Evolutionary conservation across 2,329 filamentous ascomycete genomes (phyloP).

Genomic region (Fusarium papillatum): DNA sequence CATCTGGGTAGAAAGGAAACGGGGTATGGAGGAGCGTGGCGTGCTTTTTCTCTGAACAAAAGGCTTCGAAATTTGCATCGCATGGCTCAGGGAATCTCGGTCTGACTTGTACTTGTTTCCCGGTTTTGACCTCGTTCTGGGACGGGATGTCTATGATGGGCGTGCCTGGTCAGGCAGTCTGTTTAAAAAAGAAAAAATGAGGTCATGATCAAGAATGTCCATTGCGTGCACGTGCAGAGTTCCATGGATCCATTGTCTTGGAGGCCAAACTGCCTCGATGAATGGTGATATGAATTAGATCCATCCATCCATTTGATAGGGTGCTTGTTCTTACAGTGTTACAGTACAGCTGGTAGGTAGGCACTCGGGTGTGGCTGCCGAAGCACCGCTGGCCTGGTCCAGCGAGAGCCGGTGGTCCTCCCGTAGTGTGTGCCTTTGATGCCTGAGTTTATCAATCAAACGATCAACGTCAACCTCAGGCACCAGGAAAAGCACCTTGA

Average conservation of each 20-base stretch:
- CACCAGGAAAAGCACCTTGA: slow-evolving; percentile 5
- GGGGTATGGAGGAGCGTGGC: slow-evolving; percentile 52
- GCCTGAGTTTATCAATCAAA: slow-evolving; percentile 6
- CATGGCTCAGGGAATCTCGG: slow-evolving; percentile 55
- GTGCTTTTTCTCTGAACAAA: slow-evolving; percentile 52
- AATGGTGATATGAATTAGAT: background rate
- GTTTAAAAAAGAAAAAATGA: slow-evolving; percentile 49
- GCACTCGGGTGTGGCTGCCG: background rate
- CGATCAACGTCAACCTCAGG: slow-evolving; percentile 5
- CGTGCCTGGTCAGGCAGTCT: slow-evolving; percentile 48
- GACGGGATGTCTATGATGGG: slow-evolving; percentile 50
- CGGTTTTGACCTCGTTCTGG: slow-evolving; percentile 53
- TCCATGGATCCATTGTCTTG: background rate
- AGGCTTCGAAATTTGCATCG: slow-evolving; percentile 54
- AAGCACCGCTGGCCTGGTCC: background rate
- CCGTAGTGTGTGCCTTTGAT: slow-evolving; percentile 2
- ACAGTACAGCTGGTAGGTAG: background rate
- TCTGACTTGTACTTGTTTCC: slow-evolving; percentile 55
- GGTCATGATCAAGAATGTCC: slow-evolving; percentile 52
- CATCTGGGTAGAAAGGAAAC: slow-evolving; percentile 51
- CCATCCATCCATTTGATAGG: background rate
- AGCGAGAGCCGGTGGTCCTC: background rate
- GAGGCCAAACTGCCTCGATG: background rate
- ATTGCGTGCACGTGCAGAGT: background rate
- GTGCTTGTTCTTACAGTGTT: background rate